Evolutionary conservation across 2,329 filamentous ascomycete genomes (phyloP).

Genomic region (Calonectria pseudoturangicola): DNA sequence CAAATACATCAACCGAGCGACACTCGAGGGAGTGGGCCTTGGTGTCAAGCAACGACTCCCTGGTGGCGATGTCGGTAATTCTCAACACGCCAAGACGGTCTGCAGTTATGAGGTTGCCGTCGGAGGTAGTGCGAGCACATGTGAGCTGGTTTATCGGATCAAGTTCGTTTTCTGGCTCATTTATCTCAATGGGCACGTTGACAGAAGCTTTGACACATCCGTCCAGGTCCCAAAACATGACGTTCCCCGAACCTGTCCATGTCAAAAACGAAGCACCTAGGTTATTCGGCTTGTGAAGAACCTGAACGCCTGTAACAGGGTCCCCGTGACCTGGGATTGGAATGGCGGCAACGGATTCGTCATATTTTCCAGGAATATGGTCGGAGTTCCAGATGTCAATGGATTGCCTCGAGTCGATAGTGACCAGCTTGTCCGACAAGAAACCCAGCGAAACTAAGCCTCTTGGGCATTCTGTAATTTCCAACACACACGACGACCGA

Average conservation of each 20-base stretch:
- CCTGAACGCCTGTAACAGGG: slow-evolving; percentile 82
- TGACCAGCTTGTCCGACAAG: slow-evolving; percentile 79
- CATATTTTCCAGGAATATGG: slow-evolving; percentile 63
- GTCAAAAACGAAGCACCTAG: slow-evolving; percentile 86
- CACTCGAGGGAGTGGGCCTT: slow-evolving; percentile 93
- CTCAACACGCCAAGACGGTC: slow-evolving; percentile 91
- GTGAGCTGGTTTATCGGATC: slow-evolving; percentile 76
- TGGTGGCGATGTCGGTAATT: slow-evolving; percentile 78
- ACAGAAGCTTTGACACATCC: slow-evolving; percentile 81
- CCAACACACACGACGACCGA: slow-evolving; percentile 62
- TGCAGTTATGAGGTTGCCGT: slow-evolving; percentile 83
- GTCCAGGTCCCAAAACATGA: slow-evolving; percentile 88
- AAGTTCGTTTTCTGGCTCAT: slow-evolving; percentile 68
- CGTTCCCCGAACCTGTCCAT: slow-evolving; percentile 87
- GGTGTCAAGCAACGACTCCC: slow-evolving; percentile 79
- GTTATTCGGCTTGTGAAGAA: slow-evolving; percentile 76
- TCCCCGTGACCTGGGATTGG: slow-evolving; percentile 79
- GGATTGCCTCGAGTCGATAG: slow-evolving; percentile 83
- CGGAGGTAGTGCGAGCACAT: slow-evolving; percentile 75
- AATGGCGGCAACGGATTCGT: slow-evolving; percentile 65
- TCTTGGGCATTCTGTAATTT: slow-evolving; percentile 60
- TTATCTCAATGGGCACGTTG: slow-evolving; percentile 81
- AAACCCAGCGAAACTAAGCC: slow-evolving; percentile 82
- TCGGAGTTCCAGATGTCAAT: slow-evolving; percentile 80
- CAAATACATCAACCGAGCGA: slow-evolving; percentile 84